Base-by-base conservation (phyloP, 345 rosid genomes). In the Ceriops zippeliana region DNA sequence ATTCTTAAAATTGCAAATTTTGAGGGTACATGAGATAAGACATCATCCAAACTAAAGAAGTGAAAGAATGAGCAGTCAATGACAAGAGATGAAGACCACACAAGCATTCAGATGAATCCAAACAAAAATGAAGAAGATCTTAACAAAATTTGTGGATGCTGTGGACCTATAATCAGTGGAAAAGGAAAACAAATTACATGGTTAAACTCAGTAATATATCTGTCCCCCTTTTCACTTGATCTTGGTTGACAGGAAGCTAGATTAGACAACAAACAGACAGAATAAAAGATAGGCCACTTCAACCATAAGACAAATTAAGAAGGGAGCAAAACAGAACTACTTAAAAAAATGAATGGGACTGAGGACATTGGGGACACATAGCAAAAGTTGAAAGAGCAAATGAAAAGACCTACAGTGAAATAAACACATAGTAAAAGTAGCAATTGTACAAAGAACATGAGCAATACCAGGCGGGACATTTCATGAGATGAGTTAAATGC, bases 401-500 rank as follows among this genome's bases (percentile, higher is more conserved):
- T 21, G 47, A 3, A 46, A 69, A 30, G 19, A 7, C 42, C 10
- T 7, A 42, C 4, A 42, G 17, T 22, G 13, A 22, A 7, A 8
- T 11, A 54, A 54, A 16, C 5, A n/a, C n/a, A 22, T n/a, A 56
- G 51, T 26, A 7, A 17, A 27, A 54, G 24, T 3, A 54, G 24
- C 30, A 21, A 5, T 10, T 7, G 2, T 42, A 13, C 5, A 13
- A 26, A 21, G 59, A 5, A 24, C 59, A 58, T 26, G 4, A 61
- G 56, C 49, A 49, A 26, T 52, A 72, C 65, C 75, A 79, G 84
- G 89, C 97, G 73, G 67, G 86, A 68, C 81, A 74, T 87, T 32
- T 71, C 88, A 54, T 88, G 67, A 63, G 97, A 85, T 56, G 96
- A 81, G 34, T 83, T 87, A 76, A 95, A 95, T 56, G 97, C 99